A percentile compares a stretch with the other conserved stretches of the same genome.
phyloP scores from a whole-genome alignment of 2,329 filamentous ascomycete species.

The Fusarium sp. region DNA sequence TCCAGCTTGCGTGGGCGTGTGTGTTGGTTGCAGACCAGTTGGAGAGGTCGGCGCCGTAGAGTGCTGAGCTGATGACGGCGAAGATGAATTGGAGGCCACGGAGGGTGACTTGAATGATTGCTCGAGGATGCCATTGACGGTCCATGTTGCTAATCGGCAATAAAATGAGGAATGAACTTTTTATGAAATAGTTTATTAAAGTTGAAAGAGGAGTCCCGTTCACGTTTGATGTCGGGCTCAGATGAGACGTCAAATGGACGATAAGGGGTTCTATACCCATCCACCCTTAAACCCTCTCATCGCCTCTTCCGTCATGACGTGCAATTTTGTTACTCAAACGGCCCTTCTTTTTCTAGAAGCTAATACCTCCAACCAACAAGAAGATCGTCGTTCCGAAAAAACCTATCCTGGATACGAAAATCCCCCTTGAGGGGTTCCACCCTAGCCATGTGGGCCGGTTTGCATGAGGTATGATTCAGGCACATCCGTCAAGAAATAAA shows the following conservation, averaged over 20 bases:
- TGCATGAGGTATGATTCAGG: neutral
- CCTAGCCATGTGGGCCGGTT: neutral
- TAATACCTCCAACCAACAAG: neutral
- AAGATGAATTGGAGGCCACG: slow-evolving; percentile 22
- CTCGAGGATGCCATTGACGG: slow-evolving; percentile 17
- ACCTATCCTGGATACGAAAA: slow-evolving; percentile 1
- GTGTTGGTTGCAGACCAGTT: slow-evolving; percentile 15
- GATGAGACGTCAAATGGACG: neutral
- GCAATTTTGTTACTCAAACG: neutral
- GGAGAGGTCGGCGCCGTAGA: slow-evolving; percentile 20
- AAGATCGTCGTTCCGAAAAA: neutral
- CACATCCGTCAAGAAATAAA: too few species aligned
- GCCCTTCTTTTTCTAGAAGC: neutral
- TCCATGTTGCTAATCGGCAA: neutral
- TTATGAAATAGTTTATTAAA: neutral
- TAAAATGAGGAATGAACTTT: neutral
- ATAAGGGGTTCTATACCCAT: neutral
- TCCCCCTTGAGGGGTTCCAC: neutral
- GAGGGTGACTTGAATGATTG: slow-evolving; percentile 16
- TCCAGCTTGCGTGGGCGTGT: slow-evolving; percentile 26
- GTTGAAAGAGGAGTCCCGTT: neutral
- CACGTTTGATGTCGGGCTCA: neutral
- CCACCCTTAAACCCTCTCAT: neutral
- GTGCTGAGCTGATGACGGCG: slow-evolving; percentile 22
- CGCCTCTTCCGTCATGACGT: neutral